Conservation (phyloP, 805 yeast genomes). For the Cyberlindnera galapagoensis region DNA sequence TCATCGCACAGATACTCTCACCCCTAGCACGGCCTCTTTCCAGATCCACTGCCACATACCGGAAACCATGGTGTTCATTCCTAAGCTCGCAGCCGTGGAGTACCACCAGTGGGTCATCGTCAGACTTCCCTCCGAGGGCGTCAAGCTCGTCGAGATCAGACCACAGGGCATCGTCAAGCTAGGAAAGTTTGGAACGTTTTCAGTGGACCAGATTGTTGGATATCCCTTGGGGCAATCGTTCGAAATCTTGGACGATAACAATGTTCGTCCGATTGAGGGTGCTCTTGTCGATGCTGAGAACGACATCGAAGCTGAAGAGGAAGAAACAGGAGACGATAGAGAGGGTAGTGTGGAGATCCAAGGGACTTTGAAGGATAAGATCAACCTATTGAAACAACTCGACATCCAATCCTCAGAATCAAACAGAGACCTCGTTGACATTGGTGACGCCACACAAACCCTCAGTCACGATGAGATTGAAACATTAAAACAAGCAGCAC, state of each 20-base stretch:
- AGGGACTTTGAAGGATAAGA: constrained; percentile 21
- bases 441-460: constrained; percentile 68
- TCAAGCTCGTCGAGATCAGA: constrained; percentile 63
- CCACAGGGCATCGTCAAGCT: constrained; percentile 57
- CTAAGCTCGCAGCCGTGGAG: constrained; percentile 16
- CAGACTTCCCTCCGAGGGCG: constrained; percentile 74
- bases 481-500: constrained; percentile 64
- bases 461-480: constrained; percentile 80
- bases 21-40: too few relatives aligned
- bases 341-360: constrained; percentile 33
- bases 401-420: constrained; percentile 43
- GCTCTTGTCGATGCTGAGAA: constrained; percentile 28
- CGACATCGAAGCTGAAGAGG: constrained; percentile 20
- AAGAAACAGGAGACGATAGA: constrained; percentile 20
- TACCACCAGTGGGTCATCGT: constrained; percentile 43
- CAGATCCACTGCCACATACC: too few relatives aligned
- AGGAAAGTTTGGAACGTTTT: constrained; percentile 90
- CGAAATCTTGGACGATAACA: constrained; percentile 60
- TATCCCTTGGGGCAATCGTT: constrained; percentile 84
- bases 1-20: too few relatives aligned
- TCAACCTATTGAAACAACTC: constrained; percentile 24
- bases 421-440: constrained; percentile 58
- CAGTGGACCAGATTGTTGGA: constrained; percentile 69
- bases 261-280: constrained; percentile 40
- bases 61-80: constrained; percentile 3